Percentiles rank a stretch among this genome's conserved stretches.
Conservation (phyloP, 305 asterid species). For the Solanum hybrid region DNA sequence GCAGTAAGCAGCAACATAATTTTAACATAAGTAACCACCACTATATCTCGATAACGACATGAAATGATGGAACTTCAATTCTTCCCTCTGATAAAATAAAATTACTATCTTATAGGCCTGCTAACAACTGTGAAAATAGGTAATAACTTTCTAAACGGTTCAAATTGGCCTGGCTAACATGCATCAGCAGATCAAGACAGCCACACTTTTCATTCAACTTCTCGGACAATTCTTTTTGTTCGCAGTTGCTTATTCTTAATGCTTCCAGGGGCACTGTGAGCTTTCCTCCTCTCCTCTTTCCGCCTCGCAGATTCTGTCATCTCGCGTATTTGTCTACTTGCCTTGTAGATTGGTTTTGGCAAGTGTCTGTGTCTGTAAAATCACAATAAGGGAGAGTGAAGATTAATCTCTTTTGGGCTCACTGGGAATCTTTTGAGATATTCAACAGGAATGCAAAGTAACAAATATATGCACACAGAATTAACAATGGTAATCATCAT, state of each 20-base stretch:
- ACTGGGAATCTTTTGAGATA: not conserved
- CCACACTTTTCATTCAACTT: constrained; percentile 45
- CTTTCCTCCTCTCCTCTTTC: constrained; percentile 69
- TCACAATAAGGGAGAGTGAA: not conserved
- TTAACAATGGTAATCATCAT: not conserved
- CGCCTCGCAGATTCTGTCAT: constrained; percentile 54
- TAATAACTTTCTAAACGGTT: not conserved
- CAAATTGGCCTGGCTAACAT: not conserved
- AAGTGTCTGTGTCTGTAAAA: constrained; percentile 79
- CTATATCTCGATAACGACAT: not conserved
- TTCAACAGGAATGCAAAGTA: not conserved
- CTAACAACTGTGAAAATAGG: not conserved
- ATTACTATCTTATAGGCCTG: not conserved
- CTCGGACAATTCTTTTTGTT: constrained; percentile 52
- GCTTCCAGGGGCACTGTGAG: constrained; percentile 91
- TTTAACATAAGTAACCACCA: not conserved
- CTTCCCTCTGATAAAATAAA: not conserved
- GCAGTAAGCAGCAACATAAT: not conserved
- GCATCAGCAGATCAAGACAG: not conserved
- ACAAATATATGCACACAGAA: not conserved
- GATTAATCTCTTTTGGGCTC: not conserved
- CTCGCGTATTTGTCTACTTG: constrained; percentile 48
- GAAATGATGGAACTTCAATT: not conserved
- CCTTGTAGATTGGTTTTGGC: constrained; percentile 78
- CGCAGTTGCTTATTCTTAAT: constrained; percentile 47